These are phyloP conservation scores for Paracoccidioides brasiliensis DNA, from an alignment of 2,329 filamentous ascomycete species.

Conservation along the genomic window DNA sequence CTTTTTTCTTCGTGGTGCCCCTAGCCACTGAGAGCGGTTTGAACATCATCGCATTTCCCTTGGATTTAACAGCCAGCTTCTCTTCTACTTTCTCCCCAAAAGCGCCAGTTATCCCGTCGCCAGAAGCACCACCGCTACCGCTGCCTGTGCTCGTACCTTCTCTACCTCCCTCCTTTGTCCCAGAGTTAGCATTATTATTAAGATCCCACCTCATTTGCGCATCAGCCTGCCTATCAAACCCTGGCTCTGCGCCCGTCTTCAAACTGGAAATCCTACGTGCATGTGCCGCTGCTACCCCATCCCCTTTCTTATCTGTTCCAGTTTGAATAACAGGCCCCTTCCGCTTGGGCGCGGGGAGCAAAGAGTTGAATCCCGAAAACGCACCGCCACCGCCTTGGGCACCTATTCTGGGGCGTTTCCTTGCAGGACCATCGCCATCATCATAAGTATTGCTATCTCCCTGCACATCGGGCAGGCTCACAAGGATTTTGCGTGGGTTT, in stretches of 20 bases:
- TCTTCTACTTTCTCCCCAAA: slow-evolving; percentile 14
- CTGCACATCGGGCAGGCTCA: slow-evolving; percentile 51
- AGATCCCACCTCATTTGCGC: slow-evolving; percentile 23
- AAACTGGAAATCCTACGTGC: slow-evolving; percentile 52
- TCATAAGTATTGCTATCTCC: slow-evolving; percentile 27
- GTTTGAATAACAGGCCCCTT: slow-evolving; percentile 10
- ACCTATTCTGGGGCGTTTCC: slow-evolving; percentile 56
- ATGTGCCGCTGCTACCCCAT: slow-evolving; percentile 25
- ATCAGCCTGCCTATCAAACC: slow-evolving; percentile 55
- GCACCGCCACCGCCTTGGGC: slow-evolving; percentile 47
- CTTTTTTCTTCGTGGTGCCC: slow-evolving; percentile 57
- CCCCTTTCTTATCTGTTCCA: slow-evolving; percentile 14
- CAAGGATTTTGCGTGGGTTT: slow-evolving; percentile 70
- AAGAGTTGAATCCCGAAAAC: slow-evolving; percentile 72
- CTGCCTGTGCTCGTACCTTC: slow-evolving; percentile 3
- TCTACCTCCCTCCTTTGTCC: slow-evolving; percentile 23
- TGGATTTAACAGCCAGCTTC: slow-evolving; percentile 37
- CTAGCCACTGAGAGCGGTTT: slow-evolving; percentile 74
- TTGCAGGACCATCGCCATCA: slow-evolving; percentile 45
- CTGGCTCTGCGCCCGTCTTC: slow-evolving; percentile 71
- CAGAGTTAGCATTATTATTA: slow-evolving; percentile 19
- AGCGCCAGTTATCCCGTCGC: slow-evolving; percentile 13
- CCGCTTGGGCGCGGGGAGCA: slow-evolving; percentile 72
- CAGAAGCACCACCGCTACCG: not conserved
- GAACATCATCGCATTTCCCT: slow-evolving; percentile 76